Percentiles rank a stretch among this genome's conserved stretches.
phyloP scores from a whole-genome alignment of 495 filamentous ascomycete species.

The Ascobolus immersus region DNA sequence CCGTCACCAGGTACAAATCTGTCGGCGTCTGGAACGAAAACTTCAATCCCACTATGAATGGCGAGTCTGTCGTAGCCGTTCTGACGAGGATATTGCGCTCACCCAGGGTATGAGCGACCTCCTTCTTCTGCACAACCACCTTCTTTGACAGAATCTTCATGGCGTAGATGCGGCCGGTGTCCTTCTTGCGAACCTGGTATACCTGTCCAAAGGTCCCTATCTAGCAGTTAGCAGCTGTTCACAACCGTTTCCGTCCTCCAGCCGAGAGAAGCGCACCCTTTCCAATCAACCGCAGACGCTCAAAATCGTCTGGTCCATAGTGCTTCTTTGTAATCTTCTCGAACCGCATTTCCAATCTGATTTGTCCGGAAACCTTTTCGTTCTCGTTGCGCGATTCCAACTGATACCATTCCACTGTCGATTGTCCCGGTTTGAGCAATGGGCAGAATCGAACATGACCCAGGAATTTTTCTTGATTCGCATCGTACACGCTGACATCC shows the following conservation, averaged over 20 bases:
- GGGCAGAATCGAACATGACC: constrained; percentile 52
- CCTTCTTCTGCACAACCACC: constrained; percentile 98
- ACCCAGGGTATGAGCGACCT: constrained; percentile 86
- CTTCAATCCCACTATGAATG: constrained; percentile 93
- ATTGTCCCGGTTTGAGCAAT: constrained; percentile 15
- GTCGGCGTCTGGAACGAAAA: constrained; percentile 97
- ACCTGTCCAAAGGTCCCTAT: constrained; percentile 90
- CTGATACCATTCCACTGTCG: constrained; percentile 59
- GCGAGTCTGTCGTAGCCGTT: constrained; percentile 83
- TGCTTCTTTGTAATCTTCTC: constrained; percentile 78
- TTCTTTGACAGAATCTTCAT: constrained; percentile 99
- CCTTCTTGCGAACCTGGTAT: constrained; percentile 96
- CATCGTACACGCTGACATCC: constrained; percentile 81
- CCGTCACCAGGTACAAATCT: constrained; percentile 93
- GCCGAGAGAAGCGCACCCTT: constrained; percentile 30
- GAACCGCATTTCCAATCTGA: constrained; percentile 62
- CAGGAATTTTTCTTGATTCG: constrained; percentile 65
- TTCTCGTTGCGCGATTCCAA: constrained; percentile 40
- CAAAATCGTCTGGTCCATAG: constrained; percentile 89
- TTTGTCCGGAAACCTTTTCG: constrained; percentile 60
- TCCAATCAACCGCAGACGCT: constrained; percentile 84
- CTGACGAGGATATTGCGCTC: constrained; percentile 93
- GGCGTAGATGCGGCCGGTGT: constrained; percentile 83
- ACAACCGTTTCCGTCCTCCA: too few species aligned
- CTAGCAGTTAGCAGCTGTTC: background rate